Conservation (phyloP, 768 basidiomycete genomes). For the Dendrothele bispora region DNA sequence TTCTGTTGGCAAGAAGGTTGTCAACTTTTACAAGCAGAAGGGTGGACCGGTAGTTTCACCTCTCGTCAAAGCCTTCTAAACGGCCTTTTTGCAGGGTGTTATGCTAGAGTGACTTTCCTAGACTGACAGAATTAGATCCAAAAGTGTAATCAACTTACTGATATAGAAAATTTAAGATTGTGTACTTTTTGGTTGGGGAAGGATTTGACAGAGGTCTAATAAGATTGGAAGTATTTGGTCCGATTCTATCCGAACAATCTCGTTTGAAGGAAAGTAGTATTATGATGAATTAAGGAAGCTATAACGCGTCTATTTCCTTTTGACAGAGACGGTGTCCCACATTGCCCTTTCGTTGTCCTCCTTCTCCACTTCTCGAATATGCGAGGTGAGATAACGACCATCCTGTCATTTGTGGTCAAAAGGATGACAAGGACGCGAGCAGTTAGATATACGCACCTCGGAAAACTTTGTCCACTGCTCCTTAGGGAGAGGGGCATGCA, state of each 20-base stretch:
- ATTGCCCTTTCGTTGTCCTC: conserved; percentile 76
- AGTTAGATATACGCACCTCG: conserved; percentile 59
- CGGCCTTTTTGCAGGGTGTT: too few relatives aligned
- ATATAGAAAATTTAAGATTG: not conserved
- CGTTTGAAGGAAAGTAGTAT: not conserved
- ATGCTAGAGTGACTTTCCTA: too few relatives aligned
- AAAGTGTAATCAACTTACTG: not conserved
- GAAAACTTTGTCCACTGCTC: conserved; percentile 74
- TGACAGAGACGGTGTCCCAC: conserved; percentile 81
- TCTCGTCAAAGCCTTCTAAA: conserved; percentile 71
- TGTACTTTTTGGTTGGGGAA: too few relatives aligned
- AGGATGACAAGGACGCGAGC: not conserved
- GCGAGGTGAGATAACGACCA: conserved; percentile 81
- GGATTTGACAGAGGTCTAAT: too few relatives aligned
- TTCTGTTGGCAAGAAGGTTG: conserved; percentile 78
- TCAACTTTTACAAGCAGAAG: conserved; percentile 82
- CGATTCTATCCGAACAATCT: not conserved
- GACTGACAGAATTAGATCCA: not conserved
- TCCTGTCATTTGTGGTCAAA: conserved; percentile 53
- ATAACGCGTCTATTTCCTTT: conserved; percentile 57
- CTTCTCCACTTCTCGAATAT: conserved; percentile 67
- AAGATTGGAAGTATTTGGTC: too few relatives aligned
- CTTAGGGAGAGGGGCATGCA: conserved; percentile 80
- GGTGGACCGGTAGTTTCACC: conserved; percentile 74
- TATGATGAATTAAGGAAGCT: not conserved